Percentiles rank a stretch among this genome's conserved stretches.
Evolutionary conservation across 208 protist species (phyloP).

Genomic region (Porcisia hertigi): DNA sequence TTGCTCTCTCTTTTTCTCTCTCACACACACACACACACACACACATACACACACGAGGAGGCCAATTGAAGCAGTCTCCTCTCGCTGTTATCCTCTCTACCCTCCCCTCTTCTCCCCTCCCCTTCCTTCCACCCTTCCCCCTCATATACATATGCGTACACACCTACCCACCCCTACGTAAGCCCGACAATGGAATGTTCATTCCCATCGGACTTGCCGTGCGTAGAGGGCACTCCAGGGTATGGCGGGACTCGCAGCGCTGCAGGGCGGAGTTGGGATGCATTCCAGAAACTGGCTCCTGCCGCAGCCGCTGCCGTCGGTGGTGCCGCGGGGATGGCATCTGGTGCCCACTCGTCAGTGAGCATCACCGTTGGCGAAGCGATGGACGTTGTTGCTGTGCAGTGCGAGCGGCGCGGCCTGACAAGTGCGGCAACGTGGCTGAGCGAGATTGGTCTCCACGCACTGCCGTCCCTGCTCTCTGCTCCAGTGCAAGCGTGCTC

Average conservation of each 20-base stretch:
- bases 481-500: slow-evolving; percentile 1
- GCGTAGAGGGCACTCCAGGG: not conserved
- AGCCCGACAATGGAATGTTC: not conserved
- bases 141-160: not conserved
- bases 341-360: not conserved
- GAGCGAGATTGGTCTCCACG: slow-evolving; percentile 67
- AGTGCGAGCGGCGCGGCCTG: slow-evolving; percentile 70
- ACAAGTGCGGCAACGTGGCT: slow-evolving; percentile 62
- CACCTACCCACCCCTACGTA: not conserved
- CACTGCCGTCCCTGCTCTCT: slow-evolving; percentile 27
- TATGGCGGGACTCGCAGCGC: not conserved
- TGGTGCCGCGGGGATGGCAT: not conserved
- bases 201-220: not conserved
- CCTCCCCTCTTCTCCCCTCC: not conserved
- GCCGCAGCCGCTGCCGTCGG: not conserved
- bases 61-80: not conserved
- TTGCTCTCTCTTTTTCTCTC: no score
- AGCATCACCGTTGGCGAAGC: slow-evolving; percentile 42
- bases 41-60: not conserved
- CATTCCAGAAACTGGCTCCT: not conserved
- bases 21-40: slow-evolving; percentile 1
- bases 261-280: not conserved
- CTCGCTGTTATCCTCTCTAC: not conserved
- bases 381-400: slow-evolving; percentile 51
- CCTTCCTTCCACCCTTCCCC: not conserved